A percentile compares a stretch with the other conserved stretches of the same genome.
phyloP scores from a whole-genome alignment of 495 filamentous ascomycete species.

The Daldinia decipiens region DNA sequence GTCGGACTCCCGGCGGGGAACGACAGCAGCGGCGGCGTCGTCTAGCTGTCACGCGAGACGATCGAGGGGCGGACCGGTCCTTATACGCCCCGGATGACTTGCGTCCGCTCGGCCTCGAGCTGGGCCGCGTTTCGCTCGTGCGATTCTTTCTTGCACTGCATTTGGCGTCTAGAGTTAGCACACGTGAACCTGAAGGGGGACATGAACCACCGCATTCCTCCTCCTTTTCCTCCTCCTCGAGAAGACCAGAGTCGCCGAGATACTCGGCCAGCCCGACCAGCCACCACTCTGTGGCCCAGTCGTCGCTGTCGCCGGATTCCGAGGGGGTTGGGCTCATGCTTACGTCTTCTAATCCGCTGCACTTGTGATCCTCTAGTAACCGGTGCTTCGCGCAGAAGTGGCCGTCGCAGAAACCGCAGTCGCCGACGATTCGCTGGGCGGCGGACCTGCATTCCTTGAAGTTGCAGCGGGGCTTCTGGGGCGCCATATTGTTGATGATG shows the following conservation, averaged over 20 bases:
- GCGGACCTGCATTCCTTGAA: slow-evolving; percentile 87
- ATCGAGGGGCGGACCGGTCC: slow-evolving; percentile 23
- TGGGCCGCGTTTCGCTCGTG: slow-evolving; percentile 92
- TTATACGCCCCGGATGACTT: slow-evolving; percentile 63
- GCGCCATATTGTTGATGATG: slow-evolving; percentile 60
- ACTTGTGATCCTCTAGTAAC: slow-evolving; percentile 92
- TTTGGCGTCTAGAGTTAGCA: slow-evolving; percentile 33
- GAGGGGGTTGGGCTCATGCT: slow-evolving; percentile 49
- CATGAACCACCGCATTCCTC: slow-evolving; percentile 2
- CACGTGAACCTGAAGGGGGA: slow-evolving; percentile 37
- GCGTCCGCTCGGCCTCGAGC: slow-evolving; percentile 87
- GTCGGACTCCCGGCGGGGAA: slow-evolving; percentile 8
- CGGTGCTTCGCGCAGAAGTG: slow-evolving; percentile 95
- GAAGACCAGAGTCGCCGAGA: slow-evolving; percentile 48
- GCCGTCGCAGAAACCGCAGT: slow-evolving; percentile 93
- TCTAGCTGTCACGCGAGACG: not conserved
- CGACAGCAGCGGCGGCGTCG: slow-evolving; percentile 4
- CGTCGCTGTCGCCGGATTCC: slow-evolving; percentile 1
- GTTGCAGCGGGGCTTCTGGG: slow-evolving; percentile 86
- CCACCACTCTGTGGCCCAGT: slow-evolving; percentile 55
- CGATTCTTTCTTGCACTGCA: slow-evolving; percentile 89
- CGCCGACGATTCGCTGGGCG: slow-evolving; percentile 91
- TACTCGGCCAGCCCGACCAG: slow-evolving; percentile 58
- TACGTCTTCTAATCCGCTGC: slow-evolving; percentile 89
- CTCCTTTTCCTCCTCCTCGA: slow-evolving; percentile 23